These are phyloP conservation scores for Lentinula guzmanii DNA, from an alignment of 768 basidiomycete genomes.

Conservation along the genomic window DNA sequence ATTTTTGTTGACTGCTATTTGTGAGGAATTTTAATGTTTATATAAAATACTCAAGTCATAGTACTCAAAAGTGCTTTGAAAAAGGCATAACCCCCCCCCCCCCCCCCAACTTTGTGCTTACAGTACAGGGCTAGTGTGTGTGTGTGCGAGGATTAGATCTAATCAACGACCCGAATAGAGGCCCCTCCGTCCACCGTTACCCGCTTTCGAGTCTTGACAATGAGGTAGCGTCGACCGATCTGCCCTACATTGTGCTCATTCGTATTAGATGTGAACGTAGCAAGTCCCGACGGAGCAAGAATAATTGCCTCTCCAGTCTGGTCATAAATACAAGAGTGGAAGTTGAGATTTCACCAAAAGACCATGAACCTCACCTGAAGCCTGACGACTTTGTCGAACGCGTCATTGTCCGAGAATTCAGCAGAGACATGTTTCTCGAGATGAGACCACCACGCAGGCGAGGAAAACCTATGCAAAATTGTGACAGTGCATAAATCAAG, in stretches of 20 bases:
- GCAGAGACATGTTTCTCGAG: constrained; percentile 62
- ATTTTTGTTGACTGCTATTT: too few relatives aligned
- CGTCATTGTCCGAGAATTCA: constrained; percentile 50
- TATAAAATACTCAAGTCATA: too few relatives aligned
- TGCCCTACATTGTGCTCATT: constrained; percentile 26
- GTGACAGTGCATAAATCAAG: constrained; percentile 61
- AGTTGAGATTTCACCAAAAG: not conserved
- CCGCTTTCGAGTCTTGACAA: constrained; percentile 56
- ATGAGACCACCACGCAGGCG: constrained; percentile 72
- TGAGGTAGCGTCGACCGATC: constrained; percentile 52
- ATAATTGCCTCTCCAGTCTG: constrained; percentile 72
- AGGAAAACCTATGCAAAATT: constrained; percentile 71
- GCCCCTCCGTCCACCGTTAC: constrained; percentile 63
- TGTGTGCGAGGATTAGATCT: not conserved
- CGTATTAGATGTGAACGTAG: constrained; percentile 25
- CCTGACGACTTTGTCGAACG: constrained; percentile 60
- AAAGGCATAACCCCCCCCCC: too few relatives aligned
- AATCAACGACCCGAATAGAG: constrained; percentile 33
- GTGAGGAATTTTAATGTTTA: too few relatives aligned
- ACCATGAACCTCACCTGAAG: constrained; percentile 41
- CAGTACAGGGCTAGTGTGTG: too few relatives aligned
- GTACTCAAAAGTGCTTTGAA: too few relatives aligned
- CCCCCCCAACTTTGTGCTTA: too few relatives aligned
- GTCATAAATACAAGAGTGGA: not conserved
- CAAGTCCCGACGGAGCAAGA: constrained; percentile 59